Conservation (phyloP, 176 grass and related monocot genomes). For the Carex kokanica region DNA sequence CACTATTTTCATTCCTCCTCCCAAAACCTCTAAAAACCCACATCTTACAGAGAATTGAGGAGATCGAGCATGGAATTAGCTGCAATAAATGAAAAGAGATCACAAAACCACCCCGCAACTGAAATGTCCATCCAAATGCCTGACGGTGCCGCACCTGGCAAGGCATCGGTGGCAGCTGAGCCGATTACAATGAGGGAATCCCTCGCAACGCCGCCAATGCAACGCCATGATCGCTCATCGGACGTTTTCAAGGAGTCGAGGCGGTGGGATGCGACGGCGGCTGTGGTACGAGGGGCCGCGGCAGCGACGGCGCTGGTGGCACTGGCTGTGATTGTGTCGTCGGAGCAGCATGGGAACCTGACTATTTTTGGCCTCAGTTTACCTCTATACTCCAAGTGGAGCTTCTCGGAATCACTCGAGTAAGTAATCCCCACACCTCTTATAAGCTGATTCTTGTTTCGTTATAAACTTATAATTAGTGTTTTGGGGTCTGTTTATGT, state of each 20-base stretch:
- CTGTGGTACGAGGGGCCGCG: conserved; percentile 34
- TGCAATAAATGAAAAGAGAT: neutral
- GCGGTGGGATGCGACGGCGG: conserved; percentile 39
- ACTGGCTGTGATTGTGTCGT: conserved; percentile 51
- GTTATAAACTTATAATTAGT: neutral
- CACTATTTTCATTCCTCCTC: neutral
- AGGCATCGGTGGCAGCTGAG: conserved; percentile 11
- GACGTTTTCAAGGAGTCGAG: conserved; percentile 5
- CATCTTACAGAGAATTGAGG: neutral
- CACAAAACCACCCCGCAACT: conserved; percentile 15
- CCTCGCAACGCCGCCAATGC: neutral
- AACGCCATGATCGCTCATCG: neutral
- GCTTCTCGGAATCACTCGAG: conserved; percentile 71
- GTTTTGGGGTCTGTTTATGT: neutral
- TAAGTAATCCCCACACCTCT: conserved; percentile 24
- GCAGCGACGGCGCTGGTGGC: conserved; percentile 46
- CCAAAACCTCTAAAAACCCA: neutral
- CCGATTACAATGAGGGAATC: conserved; percentile 3
- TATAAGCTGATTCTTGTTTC: neutral
- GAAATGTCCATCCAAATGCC: conserved; percentile 50
- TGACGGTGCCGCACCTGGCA: conserved; percentile 15
- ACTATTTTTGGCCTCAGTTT: conserved; percentile 56
- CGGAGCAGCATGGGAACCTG: conserved; percentile 61
- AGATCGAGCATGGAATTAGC: neutral
- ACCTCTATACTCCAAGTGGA: conserved; percentile 83